phyloP scores from a whole-genome alignment of 805 yeast species.

The Monosporozyma aquatica region DNA sequence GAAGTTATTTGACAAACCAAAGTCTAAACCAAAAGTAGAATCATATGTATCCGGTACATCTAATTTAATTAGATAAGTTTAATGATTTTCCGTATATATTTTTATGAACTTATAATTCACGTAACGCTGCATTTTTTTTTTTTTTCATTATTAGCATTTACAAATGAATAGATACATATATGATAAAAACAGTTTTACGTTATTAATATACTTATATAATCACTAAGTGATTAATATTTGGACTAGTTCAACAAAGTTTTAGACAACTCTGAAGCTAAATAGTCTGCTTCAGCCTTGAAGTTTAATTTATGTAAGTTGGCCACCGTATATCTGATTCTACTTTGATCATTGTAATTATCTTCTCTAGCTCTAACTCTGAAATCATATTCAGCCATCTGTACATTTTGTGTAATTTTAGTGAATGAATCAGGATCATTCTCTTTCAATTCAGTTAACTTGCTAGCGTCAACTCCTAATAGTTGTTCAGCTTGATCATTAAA shows the following conservation, averaged over 20 bases:
- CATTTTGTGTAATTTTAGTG: constrained; percentile 36
- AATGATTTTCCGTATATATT: too few species aligned
- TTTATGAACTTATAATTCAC: too few species aligned
- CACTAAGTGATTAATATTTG: background rate
- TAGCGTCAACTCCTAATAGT: constrained; percentile 57
- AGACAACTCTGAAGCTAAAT: constrained; percentile 35
- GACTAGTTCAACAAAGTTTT: constrained; percentile 7
- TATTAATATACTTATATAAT: background rate
- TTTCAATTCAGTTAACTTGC: constrained; percentile 41
- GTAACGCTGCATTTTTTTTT: background rate
- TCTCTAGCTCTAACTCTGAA: constrained; percentile 76
- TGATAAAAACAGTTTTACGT: too few species aligned
- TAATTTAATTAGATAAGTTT: constrained; percentile 59
- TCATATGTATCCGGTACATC: constrained; percentile 66
- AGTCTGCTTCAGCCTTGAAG: constrained; percentile 51
- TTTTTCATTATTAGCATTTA: too few species aligned
- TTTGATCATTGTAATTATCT: constrained; percentile 73
- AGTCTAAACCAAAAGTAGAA: constrained; percentile 47
- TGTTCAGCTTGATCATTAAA: constrained; percentile 78
- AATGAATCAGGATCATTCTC: constrained; percentile 42
- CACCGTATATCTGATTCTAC: constrained; percentile 67
- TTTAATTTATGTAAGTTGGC: constrained; percentile 45
- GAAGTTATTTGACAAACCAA: constrained; percentile 83
- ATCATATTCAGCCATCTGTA: constrained; percentile 58
- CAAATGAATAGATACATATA: too few species aligned